Base-by-base conservation (phyloP, 2,329 filamentous ascomycete genomes). In the Dendrostoma leiphaemia region DNA sequence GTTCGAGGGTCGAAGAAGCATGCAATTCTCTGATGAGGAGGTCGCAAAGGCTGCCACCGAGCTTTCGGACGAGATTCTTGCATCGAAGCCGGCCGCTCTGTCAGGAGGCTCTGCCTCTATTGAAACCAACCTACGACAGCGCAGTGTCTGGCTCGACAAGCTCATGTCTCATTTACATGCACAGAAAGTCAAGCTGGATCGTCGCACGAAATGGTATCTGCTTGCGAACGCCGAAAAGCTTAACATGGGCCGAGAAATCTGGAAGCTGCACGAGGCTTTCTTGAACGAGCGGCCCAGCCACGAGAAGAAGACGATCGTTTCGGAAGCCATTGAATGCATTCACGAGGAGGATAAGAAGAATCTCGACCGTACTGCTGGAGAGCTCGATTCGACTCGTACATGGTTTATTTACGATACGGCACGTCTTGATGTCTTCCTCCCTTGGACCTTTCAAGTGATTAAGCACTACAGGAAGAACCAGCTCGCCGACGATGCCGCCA, bases 141-240 rank as follows among this genome's bases (percentile, higher is more conserved):
- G 93, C 48, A 83, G 86, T 15, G 81, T 82, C 51, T 91, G 91
- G 24, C 74, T 97, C 40, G 82, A 86, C 59, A 86, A 89, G 53
- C 79, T 99, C 49, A 89, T 90, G 51, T 74, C 77, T 2, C 85
- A 94, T 61, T 73, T 97, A 12, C 80, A 81, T 59, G 79, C 80
- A 6, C 84, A 86, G 29, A 85, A 85, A 56, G 78, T 84, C 24
- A 75, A 83, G 3, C 69, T 97, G 6, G 83, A 88, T 59, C 82
- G 84, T 37, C 74, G 74, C 23, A 86, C 86, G 1, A 85, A 85
- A 61, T 97, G 92, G 91, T 79, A 81, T 59, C 72, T 99, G 29
- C 75, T 99, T n/a, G 89, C 86, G 78, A 86, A 93, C 64, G 93
- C 93, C 0, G 94, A 99, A 69, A 96, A 92, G 70, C 81, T 97